Base-by-base conservation (phyloP, 169 alveolate genomes). In the Besnoitia besnoiti region DNA sequence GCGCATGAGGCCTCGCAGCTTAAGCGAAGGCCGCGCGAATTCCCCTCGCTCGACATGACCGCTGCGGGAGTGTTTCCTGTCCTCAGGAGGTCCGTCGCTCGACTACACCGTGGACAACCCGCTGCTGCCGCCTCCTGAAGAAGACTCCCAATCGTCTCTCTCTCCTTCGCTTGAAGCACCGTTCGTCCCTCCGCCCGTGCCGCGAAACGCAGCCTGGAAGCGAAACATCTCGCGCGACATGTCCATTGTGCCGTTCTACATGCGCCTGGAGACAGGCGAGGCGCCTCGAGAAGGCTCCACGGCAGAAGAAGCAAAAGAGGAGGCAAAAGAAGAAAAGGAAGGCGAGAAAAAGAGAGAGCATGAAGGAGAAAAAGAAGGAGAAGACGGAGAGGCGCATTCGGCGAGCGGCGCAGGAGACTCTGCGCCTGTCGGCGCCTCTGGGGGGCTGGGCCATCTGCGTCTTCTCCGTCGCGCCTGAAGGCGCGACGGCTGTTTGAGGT, bases 81-180 rank as follows among this genome's bases (percentile, higher is more conserved):
- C n/a, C 80, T 35, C 80, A 67, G 80, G 80, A 7, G 46, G 3
- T 1, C 80, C 80, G 19, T 30, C 80, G 44, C 39, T 67, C 7
- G 80, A 67, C 39, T 67, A 67, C 80, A 67, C 80, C 12, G 46
- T 67, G 39, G 80, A 67, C 80, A 67, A 67, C n/a, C 80, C 80
- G 10, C 80, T 67, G 44, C 47, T 67, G 80, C 44, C 80, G 80
- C 80, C 80, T 10, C 80, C 80, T 30, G 46, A 30, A 8, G 46
- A 35, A 33, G 80, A 1, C n/a, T 24, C 44, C 39, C 47, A 1
- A 7, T 35, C 80, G 5, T 61, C 77, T 61, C 37, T 30, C 35
- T 61, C 77, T 61, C 77, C 80, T 35, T n/a, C 80, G 39, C n/a
- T 5, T n/a, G 10, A 37, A 30, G 80, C 80, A n/a, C 80, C 80